Percentiles rank a stretch among this genome's conserved stretches.
These are phyloP conservation scores for Akanthomyces uredinophilus DNA, from an alignment of 2,329 filamentous ascomycete genomes.

Conservation along the genomic window DNA sequence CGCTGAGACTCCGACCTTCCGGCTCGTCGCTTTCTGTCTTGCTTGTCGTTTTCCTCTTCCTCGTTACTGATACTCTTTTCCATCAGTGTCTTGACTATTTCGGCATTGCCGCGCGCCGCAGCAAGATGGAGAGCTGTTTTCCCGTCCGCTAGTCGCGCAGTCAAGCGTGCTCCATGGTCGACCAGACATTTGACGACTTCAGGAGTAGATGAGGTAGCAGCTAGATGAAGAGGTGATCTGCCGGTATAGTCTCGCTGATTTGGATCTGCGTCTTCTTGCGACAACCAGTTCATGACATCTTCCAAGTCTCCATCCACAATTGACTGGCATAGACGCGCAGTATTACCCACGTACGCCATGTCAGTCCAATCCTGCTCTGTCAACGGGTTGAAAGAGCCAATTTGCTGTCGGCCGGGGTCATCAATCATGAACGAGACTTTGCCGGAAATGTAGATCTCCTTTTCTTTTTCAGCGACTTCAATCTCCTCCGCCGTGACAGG, in stretches of 20 bases:
- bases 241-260: conserved; percentile 75
- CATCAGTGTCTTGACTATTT: conserved; percentile 69
- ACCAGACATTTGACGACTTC: conserved; percentile 68
- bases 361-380: conserved; percentile 83
- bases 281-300: conserved; percentile 64
- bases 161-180: conserved; percentile 65
- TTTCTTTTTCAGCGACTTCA: conserved; percentile 65
- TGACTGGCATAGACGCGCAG: conserved; percentile 69
- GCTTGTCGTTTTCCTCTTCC: conserved; percentile 56
- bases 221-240: conserved; percentile 72
- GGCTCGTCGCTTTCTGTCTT: conserved; percentile 43
- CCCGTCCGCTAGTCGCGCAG: conserved; percentile 72
- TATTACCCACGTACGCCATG: conserved; percentile 84
- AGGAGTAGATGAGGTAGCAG: conserved; percentile 61
- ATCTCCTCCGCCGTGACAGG: conserved; percentile 66
- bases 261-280: conserved; percentile 62
- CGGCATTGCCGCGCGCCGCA: conserved; percentile 60
- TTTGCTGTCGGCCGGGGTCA: conserved; percentile 71
- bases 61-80: conserved; percentile 71
- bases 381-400: conserved; percentile 70
- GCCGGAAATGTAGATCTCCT: conserved; percentile 71
- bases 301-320: conserved; percentile 71
- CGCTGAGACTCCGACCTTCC: conserved; percentile 23
- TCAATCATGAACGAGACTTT: conserved; percentile 70
- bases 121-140: conserved; percentile 79